A percentile compares a stretch with the other conserved stretches of the same genome.
Evolutionary conservation across 805 yeast genomes (phyloP).

Genomic region (Yarrowia deformans): DNA sequence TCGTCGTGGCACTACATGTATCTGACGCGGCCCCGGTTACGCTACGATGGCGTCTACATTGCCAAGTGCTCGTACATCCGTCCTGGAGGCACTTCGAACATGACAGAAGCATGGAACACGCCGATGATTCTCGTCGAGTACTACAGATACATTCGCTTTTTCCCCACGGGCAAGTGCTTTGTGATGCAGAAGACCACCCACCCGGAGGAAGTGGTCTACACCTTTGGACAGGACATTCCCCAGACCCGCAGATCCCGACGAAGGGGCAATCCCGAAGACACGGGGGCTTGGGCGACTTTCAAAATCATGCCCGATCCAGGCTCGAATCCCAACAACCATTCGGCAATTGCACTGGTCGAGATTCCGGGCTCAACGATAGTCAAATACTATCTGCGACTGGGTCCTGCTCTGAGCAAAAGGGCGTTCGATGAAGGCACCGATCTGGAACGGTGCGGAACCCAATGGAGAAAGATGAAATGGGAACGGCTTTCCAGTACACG

Average conservation of each 20-base stretch:
- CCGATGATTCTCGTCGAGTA: conserved; percentile 88
- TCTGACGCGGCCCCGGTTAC: conserved; percentile 72
- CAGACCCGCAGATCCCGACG: conserved; percentile 12
- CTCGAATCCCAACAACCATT: neutral
- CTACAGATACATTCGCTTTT: conserved; percentile 83
- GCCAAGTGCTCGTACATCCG: conserved; percentile 84
- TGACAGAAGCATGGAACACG: conserved; percentile 70
- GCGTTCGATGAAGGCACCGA: conserved; percentile 3
- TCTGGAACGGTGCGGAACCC: conserved; percentile 25
- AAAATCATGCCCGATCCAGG: conserved; percentile 14
- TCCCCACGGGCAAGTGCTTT: conserved; percentile 72
- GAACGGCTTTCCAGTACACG: conserved; percentile 3
- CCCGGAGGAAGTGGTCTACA: conserved; percentile 24
- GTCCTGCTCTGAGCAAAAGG: conserved; percentile 19
- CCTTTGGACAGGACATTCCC: conserved; percentile 31
- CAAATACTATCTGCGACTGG: conserved; percentile 13
- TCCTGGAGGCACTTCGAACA: conserved; percentile 62
- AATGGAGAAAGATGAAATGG: conserved; percentile 37
- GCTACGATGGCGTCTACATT: conserved; percentile 84
- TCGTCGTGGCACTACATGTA: conserved; percentile 59
- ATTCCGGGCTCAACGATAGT: conserved; percentile 3
- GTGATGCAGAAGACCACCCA: conserved; percentile 28
- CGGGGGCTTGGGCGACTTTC: conserved; percentile 26
- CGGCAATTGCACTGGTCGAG: conserved; percentile 5
- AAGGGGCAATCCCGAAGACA: conserved; percentile 24